Base-by-base conservation (phyloP, 2,329 filamentous ascomycete species). In the Arachnopeziza araneosa region DNA sequence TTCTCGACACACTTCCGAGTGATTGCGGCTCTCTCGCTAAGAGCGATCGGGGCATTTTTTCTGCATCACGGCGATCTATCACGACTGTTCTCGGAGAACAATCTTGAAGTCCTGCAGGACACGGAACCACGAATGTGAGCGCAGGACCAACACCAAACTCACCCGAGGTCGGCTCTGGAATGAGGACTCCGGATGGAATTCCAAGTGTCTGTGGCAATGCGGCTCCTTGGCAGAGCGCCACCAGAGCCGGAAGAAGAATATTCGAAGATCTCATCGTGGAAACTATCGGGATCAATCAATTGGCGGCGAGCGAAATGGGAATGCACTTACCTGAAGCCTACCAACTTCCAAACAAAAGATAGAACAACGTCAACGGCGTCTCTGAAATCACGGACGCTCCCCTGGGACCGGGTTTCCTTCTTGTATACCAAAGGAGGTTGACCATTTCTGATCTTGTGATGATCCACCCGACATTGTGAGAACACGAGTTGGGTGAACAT, bases 341-440 rank as follows among this genome's bases (percentile, higher is more conserved):
- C 26, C 32, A n/a, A 22, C 21, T 44, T 22, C 24, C 49, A 6
- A 17, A 44, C 12, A 44, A 44, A 17, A 44, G 17, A 44, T 17
- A 44, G 12, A 44, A 44, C 17, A 44, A 44, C 36, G 6, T 36
- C 19, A 22, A 32, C 19, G 55, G 50, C 51, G 49, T 54, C 32
- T 55, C 50, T 19, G 52, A 51, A 24, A 44, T 50, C 32, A 22
- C 57, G 23, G 32, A 51, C 26, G 53, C 53, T 44, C 22, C 48
- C 10, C 44, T 52, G 26, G 60, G 63, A 55, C 44, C 56, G 19
- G 4, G 24, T 57, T 30, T 55, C 56, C 61, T 64, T 64, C 61
- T 66, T 66, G 61, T 65, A 65, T 50, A 52, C 57, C 59, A 50
- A 55, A 56, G 48, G n/a, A 54, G 30, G 30, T 30, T 36, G 52